Base-by-base conservation (phyloP, 208 protist species). In the Leishmania braziliensis region DNA sequence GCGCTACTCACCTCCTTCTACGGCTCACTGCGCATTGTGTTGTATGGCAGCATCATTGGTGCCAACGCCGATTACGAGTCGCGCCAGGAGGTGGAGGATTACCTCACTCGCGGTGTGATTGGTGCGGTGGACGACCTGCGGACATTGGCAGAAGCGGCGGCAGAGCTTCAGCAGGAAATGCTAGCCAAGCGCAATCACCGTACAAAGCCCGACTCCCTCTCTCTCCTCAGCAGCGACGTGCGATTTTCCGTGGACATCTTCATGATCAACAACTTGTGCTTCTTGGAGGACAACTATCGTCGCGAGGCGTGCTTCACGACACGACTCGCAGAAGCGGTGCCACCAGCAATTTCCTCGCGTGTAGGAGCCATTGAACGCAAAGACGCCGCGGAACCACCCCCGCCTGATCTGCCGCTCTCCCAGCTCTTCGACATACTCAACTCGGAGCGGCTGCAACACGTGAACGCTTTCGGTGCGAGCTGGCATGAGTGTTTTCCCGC, bases 241-340 rank as follows among this genome's bases (percentile, higher is more conserved):
- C 83, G 77, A 2, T 69, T 92, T 33, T 95, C 86, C 0, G 58
- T 81, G 6, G 83, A 93, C 39, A 88, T 96, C 36, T 97, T 97
- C 78, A 81, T 97, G 83, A 76, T 96, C 62, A 97, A 96, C 83
- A 97, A 95, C 82, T 74, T 95, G 6, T 66, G 87, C 48, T 95
- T 97, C 62, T 78, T 97, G 50, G 78, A 86, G 39, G 90, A 95
- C 39, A 94, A 87, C 78, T 97, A 96, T 83, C 76, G 79, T 5
- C 89, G 91, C 16, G 94, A 95, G 74, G 20, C 78, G 33, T 95
- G 91, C 78, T 97, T 97, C 79, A 72, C 80, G 53, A 74, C 72
- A n/a, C 86, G 92, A 18, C 66, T 84, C 53, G 75, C 83, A 18
- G 66, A 56, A 29, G 10, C 56, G 43, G 65, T 72, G 20, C 65